phyloP scores from a whole-genome alignment of 352 stramenopile genomes.

The Globisporangium splendens region DNA sequence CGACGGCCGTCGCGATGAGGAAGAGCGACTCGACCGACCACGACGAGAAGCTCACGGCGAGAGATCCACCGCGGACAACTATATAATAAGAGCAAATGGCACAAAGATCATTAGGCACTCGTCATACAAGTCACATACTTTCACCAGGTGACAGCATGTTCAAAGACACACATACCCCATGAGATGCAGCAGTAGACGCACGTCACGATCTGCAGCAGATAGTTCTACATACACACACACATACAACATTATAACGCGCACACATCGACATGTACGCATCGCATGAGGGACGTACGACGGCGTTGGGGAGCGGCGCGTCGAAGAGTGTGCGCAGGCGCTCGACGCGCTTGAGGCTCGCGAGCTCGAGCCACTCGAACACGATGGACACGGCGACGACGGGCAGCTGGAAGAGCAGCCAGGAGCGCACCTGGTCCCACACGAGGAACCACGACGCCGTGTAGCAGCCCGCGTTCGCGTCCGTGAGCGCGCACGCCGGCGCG shows the following conservation, averaged over 20 bases:
- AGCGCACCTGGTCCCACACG: slow-evolving; percentile 75
- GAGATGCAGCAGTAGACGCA: slow-evolving; percentile 78
- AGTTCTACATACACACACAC: no score
- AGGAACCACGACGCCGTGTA: slow-evolving; percentile 84
- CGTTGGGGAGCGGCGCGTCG: slow-evolving; percentile 63
- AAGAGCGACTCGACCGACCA: slow-evolving; percentile 82
- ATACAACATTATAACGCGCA: no score
- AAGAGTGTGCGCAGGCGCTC: slow-evolving; percentile 67
- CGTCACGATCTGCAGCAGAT: slow-evolving; percentile 74
- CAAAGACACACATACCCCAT: slow-evolving; percentile 65
- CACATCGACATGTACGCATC: no score
- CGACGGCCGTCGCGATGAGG: slow-evolving; percentile 64
- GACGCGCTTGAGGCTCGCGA: slow-evolving; percentile 53
- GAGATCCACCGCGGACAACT: slow-evolving; percentile 71
- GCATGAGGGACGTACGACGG: slow-evolving; percentile 36
- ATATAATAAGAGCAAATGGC: slow-evolving; percentile 1
- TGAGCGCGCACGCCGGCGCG: slow-evolving; percentile 18
- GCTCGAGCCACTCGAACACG: slow-evolving; percentile 81
- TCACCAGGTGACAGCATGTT: no score
- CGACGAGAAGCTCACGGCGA: slow-evolving; percentile 69
- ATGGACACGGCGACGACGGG: slow-evolving; percentile 65
- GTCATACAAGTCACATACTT: no score
- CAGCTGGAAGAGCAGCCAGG: slow-evolving; percentile 74
- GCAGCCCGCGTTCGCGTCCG: slow-evolving; percentile 45
- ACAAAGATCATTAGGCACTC: neutral